Evolutionary conservation across 176 grass and related monocot species (phyloP).

Genomic region (Rhynchospora breviuscula): DNA sequence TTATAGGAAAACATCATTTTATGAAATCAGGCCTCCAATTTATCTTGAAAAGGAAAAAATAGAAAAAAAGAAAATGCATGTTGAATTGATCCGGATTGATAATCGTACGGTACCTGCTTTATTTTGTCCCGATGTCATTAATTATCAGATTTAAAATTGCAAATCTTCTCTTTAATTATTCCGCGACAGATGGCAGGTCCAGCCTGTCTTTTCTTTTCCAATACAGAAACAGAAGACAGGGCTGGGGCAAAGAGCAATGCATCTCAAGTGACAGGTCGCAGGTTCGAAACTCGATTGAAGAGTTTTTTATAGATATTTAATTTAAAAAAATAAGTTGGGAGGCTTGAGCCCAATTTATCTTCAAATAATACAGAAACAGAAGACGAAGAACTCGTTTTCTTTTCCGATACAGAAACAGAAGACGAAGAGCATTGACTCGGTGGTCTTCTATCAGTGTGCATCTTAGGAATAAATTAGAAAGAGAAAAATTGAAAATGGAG

Average conservation of each 20-base stretch:
- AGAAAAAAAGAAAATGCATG: neutral
- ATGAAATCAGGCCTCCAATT: no score
- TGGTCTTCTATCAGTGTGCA: neutral
- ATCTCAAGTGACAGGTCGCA: no score
- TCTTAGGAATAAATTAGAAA: no score
- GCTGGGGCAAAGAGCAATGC: no score
- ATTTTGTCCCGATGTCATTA: neutral
- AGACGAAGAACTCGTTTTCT: no score
- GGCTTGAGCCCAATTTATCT: no score
- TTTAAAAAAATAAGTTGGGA: no score
- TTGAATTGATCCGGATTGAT: neutral
- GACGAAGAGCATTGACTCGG: neutral
- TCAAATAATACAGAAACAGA: no score
- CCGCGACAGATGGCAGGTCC: neutral
- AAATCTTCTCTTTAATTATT: neutral
- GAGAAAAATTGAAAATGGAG: no score
- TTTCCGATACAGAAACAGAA: neutral
- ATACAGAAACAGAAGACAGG: neutral
- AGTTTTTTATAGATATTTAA: no score
- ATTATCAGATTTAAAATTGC: neutral
- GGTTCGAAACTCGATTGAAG: no score
- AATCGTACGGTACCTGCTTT: neutral
- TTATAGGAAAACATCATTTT: neutral
- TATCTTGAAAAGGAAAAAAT: neutral
- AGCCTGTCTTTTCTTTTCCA: neutral